Base-by-base conservation (phyloP, 805 yeast species). In the Cyberlindnera japonica region DNA sequence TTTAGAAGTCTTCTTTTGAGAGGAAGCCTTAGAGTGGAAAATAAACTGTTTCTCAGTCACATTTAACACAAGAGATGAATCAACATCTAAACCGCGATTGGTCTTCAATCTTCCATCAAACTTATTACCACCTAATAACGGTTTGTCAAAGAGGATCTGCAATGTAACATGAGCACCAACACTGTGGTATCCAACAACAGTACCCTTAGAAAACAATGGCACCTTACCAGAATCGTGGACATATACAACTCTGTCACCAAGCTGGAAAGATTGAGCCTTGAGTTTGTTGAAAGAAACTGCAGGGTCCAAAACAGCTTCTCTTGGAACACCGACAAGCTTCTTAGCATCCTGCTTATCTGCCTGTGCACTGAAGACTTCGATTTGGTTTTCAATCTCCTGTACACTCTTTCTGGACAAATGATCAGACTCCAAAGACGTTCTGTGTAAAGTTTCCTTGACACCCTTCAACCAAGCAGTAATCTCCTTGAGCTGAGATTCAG, bases 191-290 rank as follows among this genome's bases (percentile, higher is more conserved):
- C 84, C 82, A 36, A 86, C 83, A 40, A 93, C 95, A 1, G 96
- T 89, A 59, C 99, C 99, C 55, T 83, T 83, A 19, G 86, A 74
- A 57, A 83, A 88, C 41, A 81, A 64, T 20, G 96, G 95, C 13
- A 90, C 95, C 56, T 86, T 88, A 37, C 98, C 98, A 18, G 85
- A 79, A 52, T 81, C 85, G 52, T 83, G 83, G 17, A 88, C 84
- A 50, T 86, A 89, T 18, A 85, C 74, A 22, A 93, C 87, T 45
- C 99, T 76, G 57, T 93, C 97, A 53, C 99, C 99, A 17, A 93
- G 69, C 21, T 75, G 72, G 58, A 93, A 93, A 33, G 71, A 65
- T 66, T 93, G 99, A 29, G 73, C 71, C 41, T 83, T 75, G 50
- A 93, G 71, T 48, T 79, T 69, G 54, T 83, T 81, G 56, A 75